A percentile compares a stretch with the other conserved stretches of the same genome.
Evolutionary conservation across 2,329 filamentous ascomycete species (phyloP).

Genomic region (Colletotrichum sp.): DNA sequence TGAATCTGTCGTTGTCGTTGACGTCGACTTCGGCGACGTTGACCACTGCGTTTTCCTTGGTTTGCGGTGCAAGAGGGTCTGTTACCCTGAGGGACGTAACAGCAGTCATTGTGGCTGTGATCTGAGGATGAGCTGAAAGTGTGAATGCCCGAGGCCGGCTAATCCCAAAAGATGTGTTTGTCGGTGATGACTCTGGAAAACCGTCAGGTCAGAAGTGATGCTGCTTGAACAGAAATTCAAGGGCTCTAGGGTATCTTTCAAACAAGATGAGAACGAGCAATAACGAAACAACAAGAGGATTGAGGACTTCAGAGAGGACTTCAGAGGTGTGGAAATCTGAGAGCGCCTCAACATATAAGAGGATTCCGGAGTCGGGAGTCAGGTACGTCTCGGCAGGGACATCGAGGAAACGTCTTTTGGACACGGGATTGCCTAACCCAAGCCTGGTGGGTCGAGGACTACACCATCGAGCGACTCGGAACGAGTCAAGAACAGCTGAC

Average conservation of each 20-base stretch:
- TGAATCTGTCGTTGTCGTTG: slow-evolving; percentile 31
- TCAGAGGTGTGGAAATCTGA: background rate
- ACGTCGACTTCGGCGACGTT: slow-evolving; percentile 7
- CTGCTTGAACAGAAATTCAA: background rate
- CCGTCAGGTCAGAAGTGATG: background rate
- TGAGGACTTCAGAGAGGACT: too few relatives aligned
- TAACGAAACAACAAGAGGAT: background rate
- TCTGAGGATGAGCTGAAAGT: background rate
- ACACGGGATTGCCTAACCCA: slow-evolving; percentile 23
- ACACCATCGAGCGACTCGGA: slow-evolving; percentile 17
- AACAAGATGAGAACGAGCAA: background rate
- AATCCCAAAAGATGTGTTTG: background rate
- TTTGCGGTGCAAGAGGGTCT: background rate
- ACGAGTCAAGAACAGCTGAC: slow-evolving; percentile 22
- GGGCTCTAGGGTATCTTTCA: background rate
- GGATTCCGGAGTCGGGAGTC: background rate
- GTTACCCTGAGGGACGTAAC: slow-evolving; percentile 5
- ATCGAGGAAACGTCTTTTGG: slow-evolving; percentile 22
- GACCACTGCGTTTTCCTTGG: slow-evolving; percentile 7
- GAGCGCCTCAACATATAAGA: slow-evolving; percentile 1
- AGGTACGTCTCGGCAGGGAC: slow-evolving; percentile 1
- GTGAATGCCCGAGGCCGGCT: background rate
- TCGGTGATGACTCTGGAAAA: background rate
- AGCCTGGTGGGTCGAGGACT: slow-evolving; percentile 19
- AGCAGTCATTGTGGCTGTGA: background rate